These are phyloP conservation scores for Vitellaria paradoxa DNA, from an alignment of 179 eudicot species.

Conservation along the genomic window DNA sequence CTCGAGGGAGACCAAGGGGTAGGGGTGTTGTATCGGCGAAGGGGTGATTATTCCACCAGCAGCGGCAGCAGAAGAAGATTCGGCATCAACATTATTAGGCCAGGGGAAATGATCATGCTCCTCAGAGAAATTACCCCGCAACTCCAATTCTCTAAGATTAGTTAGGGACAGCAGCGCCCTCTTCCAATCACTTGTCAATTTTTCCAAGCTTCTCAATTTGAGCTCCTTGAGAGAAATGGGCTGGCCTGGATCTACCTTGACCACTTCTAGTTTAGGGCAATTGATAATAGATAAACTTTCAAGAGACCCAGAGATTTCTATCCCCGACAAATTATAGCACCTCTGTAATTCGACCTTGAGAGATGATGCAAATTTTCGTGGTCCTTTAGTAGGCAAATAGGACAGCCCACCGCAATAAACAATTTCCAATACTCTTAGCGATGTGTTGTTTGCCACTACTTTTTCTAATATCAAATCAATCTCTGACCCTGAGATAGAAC, in stretches of 20 bases:
- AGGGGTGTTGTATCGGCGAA: background rate
- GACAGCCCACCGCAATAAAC: background rate
- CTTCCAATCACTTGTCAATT: background rate
- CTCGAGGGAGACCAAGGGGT: constrained; percentile 8
- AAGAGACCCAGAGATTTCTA: background rate
- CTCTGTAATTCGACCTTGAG: no score
- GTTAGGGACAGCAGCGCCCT: background rate
- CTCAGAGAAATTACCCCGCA: background rate
- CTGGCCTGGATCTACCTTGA: background rate
- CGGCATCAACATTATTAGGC: background rate
- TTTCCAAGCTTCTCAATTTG: background rate
- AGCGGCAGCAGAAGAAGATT: background rate
- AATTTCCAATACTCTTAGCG: background rate
- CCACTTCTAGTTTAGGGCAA: no score
- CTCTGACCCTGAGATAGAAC: background rate
- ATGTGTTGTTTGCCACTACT: background rate
- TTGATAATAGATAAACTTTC: background rate
- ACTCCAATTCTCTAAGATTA: background rate
- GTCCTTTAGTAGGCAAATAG: background rate
- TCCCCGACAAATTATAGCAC: no score
- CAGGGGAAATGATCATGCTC: background rate
- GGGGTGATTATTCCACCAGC: background rate
- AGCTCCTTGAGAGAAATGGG: background rate
- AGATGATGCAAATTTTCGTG: no score
- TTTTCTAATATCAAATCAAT: background rate